phyloP scores from a whole-genome alignment of 441 rosid species.

The Sinapis alba region DNA sequence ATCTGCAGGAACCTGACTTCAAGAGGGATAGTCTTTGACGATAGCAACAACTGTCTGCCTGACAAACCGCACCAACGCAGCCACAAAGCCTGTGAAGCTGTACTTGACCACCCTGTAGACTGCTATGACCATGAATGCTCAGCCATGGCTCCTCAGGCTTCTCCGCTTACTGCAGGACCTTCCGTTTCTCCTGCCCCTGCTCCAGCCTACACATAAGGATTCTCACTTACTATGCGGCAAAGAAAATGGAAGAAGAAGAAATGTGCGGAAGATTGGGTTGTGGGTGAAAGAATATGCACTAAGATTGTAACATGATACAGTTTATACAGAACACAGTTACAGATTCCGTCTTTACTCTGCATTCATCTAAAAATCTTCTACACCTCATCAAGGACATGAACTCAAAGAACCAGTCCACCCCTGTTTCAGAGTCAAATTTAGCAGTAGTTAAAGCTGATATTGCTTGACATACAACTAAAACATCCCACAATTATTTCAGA shows the following conservation, averaged over 20 bases:
- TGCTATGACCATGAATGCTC: conserved; percentile 58
- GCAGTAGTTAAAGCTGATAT: not conserved
- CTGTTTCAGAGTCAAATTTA: conserved; percentile 23
- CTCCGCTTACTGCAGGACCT: conserved; percentile 43
- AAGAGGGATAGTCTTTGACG: conserved; percentile 56
- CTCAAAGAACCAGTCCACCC: conserved; percentile 23
- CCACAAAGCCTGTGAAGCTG: conserved; percentile 52
- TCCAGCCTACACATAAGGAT: conserved; percentile 44
- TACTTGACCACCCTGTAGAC: conserved; percentile 63
- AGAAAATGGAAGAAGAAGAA: conserved; percentile 17
- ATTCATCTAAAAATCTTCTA: conserved; percentile 34
- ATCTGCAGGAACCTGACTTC: conserved; percentile 64
- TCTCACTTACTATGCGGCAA: not conserved
- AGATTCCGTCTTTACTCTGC: conserved; percentile 19
- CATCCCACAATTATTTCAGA: conserved; percentile 14
- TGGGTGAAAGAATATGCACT: conserved; percentile 27
- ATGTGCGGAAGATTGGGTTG: conserved; percentile 23
- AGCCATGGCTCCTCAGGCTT: conserved; percentile 46
- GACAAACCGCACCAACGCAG: conserved; percentile 65
- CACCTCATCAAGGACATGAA: conserved; percentile 21
- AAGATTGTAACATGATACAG: conserved; percentile 29
- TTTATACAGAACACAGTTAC: conserved; percentile 37
- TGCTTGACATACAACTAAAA: conserved; percentile 4
- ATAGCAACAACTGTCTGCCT: conserved; percentile 71
- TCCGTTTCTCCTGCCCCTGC: conserved; percentile 49